These are phyloP conservation scores for Nicotiana undulata DNA, from an alignment of 257 asterid genomes.

Conservation along the genomic window DNA sequence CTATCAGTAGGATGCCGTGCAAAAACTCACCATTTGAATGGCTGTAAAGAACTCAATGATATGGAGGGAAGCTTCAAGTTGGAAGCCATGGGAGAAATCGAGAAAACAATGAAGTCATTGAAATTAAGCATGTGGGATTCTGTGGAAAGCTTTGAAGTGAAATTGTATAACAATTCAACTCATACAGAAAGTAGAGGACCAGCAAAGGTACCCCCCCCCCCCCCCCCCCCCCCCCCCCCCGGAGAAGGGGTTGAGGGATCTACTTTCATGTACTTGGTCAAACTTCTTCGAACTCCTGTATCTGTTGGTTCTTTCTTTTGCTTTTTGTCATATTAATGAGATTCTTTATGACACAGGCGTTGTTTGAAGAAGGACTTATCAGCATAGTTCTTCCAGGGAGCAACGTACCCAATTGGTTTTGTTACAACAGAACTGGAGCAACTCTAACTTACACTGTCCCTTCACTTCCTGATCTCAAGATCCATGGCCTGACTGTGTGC, in stretches of 20 bases:
- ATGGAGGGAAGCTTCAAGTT: not conserved
- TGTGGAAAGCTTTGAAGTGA: not conserved
- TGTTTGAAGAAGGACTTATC: not conserved
- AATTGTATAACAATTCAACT: not conserved
- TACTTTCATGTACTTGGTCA: not conserved
- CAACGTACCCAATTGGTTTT: not conserved
- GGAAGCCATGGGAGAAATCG: not conserved
- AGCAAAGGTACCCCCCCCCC: not conserved
- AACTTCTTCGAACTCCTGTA: not conserved
- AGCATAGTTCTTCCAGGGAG: not conserved
- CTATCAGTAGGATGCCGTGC: not conserved
- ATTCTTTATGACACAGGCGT: not conserved
- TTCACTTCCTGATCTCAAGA: not conserved
- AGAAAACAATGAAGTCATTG: not conserved
- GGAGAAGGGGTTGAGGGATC: not conserved
- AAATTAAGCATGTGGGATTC: not conserved
- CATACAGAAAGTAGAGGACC: not conserved
- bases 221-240: not conserved
- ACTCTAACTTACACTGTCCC: not conserved
- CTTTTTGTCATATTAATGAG: not conserved
- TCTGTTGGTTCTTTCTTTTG: not conserved
- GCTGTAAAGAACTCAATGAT: not conserved
- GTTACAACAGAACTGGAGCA: not conserved
- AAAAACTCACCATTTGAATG: rapidly evolving
- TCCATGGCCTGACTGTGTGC: not conserved